Percentiles rank a stretch among this genome's conserved stretches.
These are phyloP conservation scores for Talaromyces ruber DNA, from an alignment of 495 filamentous ascomycete genomes.

Conservation along the genomic window DNA sequence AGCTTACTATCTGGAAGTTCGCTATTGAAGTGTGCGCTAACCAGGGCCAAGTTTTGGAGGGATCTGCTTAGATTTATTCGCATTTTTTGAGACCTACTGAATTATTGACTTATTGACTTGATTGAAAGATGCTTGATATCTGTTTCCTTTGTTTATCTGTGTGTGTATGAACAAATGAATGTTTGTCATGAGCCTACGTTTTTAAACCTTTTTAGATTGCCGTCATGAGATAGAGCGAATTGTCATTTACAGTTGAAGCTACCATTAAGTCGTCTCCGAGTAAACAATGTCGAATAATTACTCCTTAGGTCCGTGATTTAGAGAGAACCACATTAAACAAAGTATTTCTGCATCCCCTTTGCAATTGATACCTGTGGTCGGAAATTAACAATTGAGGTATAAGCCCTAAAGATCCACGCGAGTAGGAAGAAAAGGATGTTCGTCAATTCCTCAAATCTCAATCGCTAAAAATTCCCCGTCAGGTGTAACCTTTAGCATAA, in stretches of 20 bases:
- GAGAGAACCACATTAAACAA: not conserved
- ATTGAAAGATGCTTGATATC: not conserved
- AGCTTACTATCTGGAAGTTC: constrained; percentile 3
- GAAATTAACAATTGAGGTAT: not conserved
- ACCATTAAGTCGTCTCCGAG: not conserved
- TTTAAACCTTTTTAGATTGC: not conserved
- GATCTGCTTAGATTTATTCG: not conserved
- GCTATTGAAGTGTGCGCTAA: constrained; percentile 1
- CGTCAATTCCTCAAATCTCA: not conserved
- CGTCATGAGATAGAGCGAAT: not conserved
- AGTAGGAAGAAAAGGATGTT: not conserved
- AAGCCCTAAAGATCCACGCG: not conserved
- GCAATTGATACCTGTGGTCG: not conserved
- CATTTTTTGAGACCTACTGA: not conserved
- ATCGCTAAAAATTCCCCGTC: not conserved
- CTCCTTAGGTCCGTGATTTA: not conserved
- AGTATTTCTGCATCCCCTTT: not conserved
- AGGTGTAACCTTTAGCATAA: not conserved
- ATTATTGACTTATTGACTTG: not conserved
- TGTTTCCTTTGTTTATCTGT: not conserved
- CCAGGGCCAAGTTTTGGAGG: not conserved
- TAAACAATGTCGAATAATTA: not conserved
- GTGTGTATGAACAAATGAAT: not conserved
- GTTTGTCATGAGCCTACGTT: not conserved
- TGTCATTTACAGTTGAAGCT: not conserved